Evolutionary conservation across 2,329 filamentous ascomycete genomes (phyloP).

Genomic region (Colletotrichum sp.): DNA sequence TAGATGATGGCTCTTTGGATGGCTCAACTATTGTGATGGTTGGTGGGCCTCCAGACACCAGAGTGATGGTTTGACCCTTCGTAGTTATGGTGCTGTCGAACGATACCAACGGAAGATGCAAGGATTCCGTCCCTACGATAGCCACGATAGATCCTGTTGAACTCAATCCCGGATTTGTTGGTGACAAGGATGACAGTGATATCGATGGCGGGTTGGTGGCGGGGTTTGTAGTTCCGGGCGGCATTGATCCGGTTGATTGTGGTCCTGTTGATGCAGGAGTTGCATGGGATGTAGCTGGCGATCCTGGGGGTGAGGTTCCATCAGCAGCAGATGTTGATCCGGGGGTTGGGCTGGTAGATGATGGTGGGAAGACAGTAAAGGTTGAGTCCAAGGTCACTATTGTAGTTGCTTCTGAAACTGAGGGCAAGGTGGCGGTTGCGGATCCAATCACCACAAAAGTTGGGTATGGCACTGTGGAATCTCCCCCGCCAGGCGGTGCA

Average conservation of each 20-base stretch:
- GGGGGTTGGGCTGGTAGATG: rapidly evolving
- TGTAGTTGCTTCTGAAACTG: neutral
- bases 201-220: rapidly evolving
- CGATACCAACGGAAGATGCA: neutral
- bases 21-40: neutral
- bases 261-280: rapidly evolving
- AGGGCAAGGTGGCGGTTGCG: neutral
- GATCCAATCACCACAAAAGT: neutral
- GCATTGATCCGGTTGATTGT: rapidly evolving
- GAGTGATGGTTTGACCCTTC: neutral
- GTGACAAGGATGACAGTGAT: rapidly evolving
- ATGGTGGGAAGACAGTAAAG: neutral
- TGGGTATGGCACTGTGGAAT: neutral
- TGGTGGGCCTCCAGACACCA: neutral
- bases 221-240: rapidly evolving
- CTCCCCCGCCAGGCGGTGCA: rapidly evolving
- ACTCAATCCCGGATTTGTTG: rapidly evolving
- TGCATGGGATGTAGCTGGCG: rapidly evolving
- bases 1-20: neutral
- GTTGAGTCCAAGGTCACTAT: neutral
- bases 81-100: neutral
- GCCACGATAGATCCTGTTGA: neutral
- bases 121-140: neutral
- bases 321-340: neutral
- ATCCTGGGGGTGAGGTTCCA: rapidly evolving